Evolutionary conservation across 768 basidiomycete genomes (phyloP).

Genomic region (Cystofilobasidium capitatum): DNA sequence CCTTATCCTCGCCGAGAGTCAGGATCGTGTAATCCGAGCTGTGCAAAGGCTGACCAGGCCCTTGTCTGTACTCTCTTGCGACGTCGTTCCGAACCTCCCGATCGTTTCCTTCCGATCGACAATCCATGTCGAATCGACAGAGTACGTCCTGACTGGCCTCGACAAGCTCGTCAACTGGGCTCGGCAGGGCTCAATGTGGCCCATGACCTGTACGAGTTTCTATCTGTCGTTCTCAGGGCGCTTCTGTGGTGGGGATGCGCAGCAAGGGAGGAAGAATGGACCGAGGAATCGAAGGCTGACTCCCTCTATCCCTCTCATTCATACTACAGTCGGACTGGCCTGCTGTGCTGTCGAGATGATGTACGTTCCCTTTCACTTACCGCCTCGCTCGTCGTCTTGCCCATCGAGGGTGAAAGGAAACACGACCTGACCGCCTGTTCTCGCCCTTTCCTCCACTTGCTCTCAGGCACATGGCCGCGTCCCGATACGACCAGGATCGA

Average conservation of each 20-base stretch:
- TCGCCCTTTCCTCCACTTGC: background rate
- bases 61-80: no score
- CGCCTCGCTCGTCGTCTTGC: background rate
- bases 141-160: conserved; percentile 90
- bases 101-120: background rate
- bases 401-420: no score
- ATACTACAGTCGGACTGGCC: conserved; percentile 59
- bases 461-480: conserved; percentile 99
- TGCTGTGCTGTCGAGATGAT: conserved; percentile 88
- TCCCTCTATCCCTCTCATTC: background rate
- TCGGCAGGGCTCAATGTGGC: conserved; percentile 97
- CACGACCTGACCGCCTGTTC: background rate
- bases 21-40: background rate
- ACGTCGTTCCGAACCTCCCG: no score
- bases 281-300: no score
- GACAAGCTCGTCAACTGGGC: conserved; percentile 99
- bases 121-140: conserved; percentile 41
- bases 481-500: conserved; percentile 96
- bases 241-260: background rate
- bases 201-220: conserved; percentile 58
- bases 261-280: no score
- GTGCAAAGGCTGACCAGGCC: background rate
- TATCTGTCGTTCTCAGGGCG: background rate
- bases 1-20: background rate
- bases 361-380: background rate